Evolutionary conservation across 1,139 yeast genomes (phyloP), one percentile per base, ranked within the genome.

Genomic region (Taiozyma sp.): DNA sequence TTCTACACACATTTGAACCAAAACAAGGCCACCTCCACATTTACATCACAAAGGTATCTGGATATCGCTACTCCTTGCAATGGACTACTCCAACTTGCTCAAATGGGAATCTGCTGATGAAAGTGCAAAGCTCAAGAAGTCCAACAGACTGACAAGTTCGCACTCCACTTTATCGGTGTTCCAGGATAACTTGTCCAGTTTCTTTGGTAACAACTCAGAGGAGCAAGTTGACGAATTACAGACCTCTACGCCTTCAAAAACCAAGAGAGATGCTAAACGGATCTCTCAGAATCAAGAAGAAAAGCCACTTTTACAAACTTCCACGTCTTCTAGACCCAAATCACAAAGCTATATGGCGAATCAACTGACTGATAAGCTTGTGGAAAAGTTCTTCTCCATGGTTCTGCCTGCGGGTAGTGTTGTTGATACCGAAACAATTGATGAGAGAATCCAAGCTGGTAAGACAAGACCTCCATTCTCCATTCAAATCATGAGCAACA

Each of bases 311-410:
- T 24, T 30, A 41, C 41, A 37, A 8, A 19, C 22, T 2, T 9
- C 41, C 3, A 9, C 41, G 13, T 19, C 41, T 19, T 37, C 41
- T 10, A 37, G 41, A 37, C 41, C 41, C 26, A 37, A 34, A 41
- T 26, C 69, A 70, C 41, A 37, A 21, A 21, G 41, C 19, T 37
- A 37, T 6, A 37, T 37, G 41, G 14, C 41, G 6, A 37, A 37
- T 42, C 70, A 77, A 53, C 66, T 82, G 64, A 76, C 87, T 0
- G 96, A 88, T 59, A 83, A 82, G 53, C 67, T 88, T 48, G 76
- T 88, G 58, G 96, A 88, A 61, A 78, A 81, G 59, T 71, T 87
- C 42, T 71, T 88, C 3, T 72, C 80, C 30, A 81, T 87, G 82
- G 83, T 90, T 6, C 70, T 88, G 37, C 95, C 95, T 0, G 75